phyloP scores from a whole-genome alignment of 495 filamentous ascomycete genomes.

The Rhypophila decipiens region DNA sequence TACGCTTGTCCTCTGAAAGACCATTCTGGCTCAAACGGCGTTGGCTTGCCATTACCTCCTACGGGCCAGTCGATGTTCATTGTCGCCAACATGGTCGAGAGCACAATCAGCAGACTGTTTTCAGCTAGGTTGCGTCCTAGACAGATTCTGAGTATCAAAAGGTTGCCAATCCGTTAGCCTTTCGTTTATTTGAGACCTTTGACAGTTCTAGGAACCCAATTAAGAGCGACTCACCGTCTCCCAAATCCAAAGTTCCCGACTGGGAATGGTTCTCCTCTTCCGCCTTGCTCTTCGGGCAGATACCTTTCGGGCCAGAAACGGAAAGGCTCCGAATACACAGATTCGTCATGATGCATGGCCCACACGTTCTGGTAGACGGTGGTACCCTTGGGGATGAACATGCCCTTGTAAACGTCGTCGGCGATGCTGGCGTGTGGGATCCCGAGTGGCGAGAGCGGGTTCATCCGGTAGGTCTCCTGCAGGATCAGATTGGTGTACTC shows the following conservation, averaged over 20 bases:
- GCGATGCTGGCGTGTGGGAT: constrained; percentile 49
- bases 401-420: constrained; percentile 47
- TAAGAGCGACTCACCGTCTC: constrained; percentile 12
- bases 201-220: neutral
- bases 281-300: constrained; percentile 34
- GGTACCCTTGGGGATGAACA: constrained; percentile 42
- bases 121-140: constrained; percentile 24
- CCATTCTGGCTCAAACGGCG: constrained; percentile 23
- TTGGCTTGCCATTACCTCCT: constrained; percentile 16
- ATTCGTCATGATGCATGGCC: constrained; percentile 40
- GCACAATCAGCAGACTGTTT: constrained; percentile 22
- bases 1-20: constrained; percentile 26
- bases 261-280: constrained; percentile 42
- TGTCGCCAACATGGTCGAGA: constrained; percentile 22
- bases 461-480: constrained; percentile 57
- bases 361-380: constrained; percentile 41
- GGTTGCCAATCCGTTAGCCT: neutral
- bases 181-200: too few relatives aligned
- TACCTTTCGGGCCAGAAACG: constrained; percentile 43
- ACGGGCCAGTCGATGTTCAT: constrained; percentile 22
- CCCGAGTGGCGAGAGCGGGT: constrained; percentile 53
- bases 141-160: constrained; percentile 16
- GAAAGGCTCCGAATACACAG: constrained; percentile 33
- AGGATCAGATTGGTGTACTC: constrained; percentile 47
- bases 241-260: constrained; percentile 51